A percentile compares a stretch with the other conserved stretches of the same genome.
phyloP scores from a whole-genome alignment of 306 rosid genomes.

The Potentilla sterilis region DNA sequence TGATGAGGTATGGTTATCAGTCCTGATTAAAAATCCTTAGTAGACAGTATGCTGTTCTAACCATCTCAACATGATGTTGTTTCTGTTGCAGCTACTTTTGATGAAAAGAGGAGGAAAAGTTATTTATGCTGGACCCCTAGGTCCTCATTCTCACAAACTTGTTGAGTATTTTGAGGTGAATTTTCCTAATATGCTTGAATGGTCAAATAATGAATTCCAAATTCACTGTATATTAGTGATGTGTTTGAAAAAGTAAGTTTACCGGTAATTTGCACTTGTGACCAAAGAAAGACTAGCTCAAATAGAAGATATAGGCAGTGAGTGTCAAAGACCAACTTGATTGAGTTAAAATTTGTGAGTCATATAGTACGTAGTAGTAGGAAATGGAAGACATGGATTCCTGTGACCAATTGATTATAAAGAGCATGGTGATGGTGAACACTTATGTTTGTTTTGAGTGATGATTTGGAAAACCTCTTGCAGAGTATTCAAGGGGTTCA shows the following conservation, averaged over 20 bases:
- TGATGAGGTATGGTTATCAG: constrained; percentile 44
- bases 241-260: not conserved
- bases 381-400: not conserved
- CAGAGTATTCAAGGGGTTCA: constrained; percentile 23
- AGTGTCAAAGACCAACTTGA: not conserved
- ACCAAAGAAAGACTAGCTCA: not conserved
- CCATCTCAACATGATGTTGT: not conserved
- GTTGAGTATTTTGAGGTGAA: constrained; percentile 41
- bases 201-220: too few species aligned
- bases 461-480: not conserved
- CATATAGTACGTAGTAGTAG: not conserved
- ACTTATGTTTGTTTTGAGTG: not conserved
- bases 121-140: constrained; percentile 39
- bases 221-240: not conserved
- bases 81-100: constrained; percentile 29
- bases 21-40: too few species aligned
- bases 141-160: constrained; percentile 30
- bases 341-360: not conserved
- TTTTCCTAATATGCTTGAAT: not conserved
- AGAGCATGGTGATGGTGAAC: not conserved
- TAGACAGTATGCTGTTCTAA: too few species aligned
- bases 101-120: constrained; percentile 47
- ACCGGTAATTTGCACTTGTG: not conserved
- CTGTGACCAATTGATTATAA: not conserved
- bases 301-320: not conserved